A percentile compares a stretch with the other conserved stretches of the same genome.
phyloP scores from a whole-genome alignment of 495 filamentous ascomycete species.

The Xylaria scruposa region DNA sequence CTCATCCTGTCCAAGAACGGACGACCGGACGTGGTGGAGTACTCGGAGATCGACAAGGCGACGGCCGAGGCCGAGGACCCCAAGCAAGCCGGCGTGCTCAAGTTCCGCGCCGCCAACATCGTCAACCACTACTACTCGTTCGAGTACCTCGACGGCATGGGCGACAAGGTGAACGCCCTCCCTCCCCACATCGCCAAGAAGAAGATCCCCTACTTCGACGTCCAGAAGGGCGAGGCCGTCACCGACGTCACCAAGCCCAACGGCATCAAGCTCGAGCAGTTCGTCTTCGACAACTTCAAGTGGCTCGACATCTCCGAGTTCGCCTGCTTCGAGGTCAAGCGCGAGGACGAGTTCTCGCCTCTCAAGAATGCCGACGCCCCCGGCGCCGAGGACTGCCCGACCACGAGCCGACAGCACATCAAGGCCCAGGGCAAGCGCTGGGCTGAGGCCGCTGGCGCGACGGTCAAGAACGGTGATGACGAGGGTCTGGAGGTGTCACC shows the following conservation, averaged over 20 bases:
- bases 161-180: constrained; percentile 80
- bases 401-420: constrained; percentile 89
- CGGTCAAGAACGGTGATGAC: constrained; percentile 72
- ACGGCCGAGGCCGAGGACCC: constrained; percentile 89
- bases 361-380: constrained; percentile 95
- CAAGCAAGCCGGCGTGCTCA: constrained; percentile 81
- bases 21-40: constrained; percentile 97
- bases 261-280: constrained; percentile 98
- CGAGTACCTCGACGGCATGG: constrained; percentile 88
- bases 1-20: constrained; percentile 95
- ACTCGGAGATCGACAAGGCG: constrained; percentile 91
- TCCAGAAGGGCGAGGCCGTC: constrained; percentile 74
- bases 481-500: constrained; percentile 92
- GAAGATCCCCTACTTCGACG: constrained; percentile 92
- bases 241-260: constrained; percentile 89
- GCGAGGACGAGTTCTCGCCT: constrained; percentile 98
- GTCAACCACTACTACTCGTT: constrained; percentile 99
- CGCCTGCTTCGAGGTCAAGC: constrained; percentile 92
- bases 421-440: constrained; percentile 87
- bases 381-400: constrained; percentile 84
- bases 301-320: constrained; percentile 86
- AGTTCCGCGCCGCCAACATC: constrained; percentile 97
- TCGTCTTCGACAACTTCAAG: constrained; percentile 98
- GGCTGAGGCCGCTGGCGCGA: constrained; percentile 78
- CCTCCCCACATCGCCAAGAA: constrained; percentile 96